Conservation (phyloP, 1,284 basidiomycete genomes). For the Cutaneotrichosporon sp. region DNA sequence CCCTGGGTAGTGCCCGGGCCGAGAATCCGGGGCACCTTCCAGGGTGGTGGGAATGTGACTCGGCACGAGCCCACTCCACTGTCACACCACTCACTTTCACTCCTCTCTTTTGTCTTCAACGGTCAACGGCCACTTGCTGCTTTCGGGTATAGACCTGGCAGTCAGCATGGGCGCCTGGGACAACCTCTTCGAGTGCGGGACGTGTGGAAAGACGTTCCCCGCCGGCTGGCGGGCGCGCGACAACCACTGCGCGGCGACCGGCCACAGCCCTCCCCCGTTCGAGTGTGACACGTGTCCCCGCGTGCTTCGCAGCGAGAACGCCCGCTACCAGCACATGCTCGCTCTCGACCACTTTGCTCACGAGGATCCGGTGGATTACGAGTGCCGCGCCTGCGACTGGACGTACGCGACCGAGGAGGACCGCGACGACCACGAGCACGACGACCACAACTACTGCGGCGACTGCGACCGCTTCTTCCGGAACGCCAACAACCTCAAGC, state of each 20-base stretch:
- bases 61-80: not conserved
- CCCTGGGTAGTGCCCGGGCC: too few species aligned
- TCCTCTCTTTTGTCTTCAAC: not conserved
- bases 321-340: conserved; percentile 9
- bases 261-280: conserved; percentile 7
- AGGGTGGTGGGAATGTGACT: too few species aligned
- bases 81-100: not conserved
- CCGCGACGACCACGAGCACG: not conserved
- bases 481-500: conserved; percentile 2
- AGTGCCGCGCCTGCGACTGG: conserved; percentile 1
- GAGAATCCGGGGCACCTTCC: too few species aligned
- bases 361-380: not conserved
- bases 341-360: not conserved
- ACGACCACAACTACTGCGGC: conserved; percentile 7
- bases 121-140: not conserved
- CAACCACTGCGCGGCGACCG: conserved; percentile 9
- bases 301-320: not conserved
- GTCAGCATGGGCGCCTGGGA: conserved; percentile 3
- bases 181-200: conserved; percentile 8
- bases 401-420: not conserved
- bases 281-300: conserved; percentile 9
- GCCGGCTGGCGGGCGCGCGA: conserved; percentile 15
- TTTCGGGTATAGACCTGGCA: not conserved
- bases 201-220: conserved; percentile 7
- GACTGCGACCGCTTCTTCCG: conserved; percentile 8